Evolutionary conservation across 441 rosid species (phyloP).

Genomic region (Lepidium campestre): DNA sequence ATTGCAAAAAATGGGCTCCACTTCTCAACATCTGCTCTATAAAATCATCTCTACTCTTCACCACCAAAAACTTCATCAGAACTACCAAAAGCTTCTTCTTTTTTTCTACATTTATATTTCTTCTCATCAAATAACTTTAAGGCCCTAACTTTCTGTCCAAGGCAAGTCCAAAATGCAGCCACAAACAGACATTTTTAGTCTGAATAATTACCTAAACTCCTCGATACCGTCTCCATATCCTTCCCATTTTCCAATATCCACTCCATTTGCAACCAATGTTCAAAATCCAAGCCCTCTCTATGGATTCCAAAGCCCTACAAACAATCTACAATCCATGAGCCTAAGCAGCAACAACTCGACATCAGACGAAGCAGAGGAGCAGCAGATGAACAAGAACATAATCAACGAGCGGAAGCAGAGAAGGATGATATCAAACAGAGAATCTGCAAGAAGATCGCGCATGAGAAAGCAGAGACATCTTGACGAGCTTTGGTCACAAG

Average conservation of each 20-base stretch:
- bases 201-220: constrained; percentile 31
- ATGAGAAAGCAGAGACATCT: constrained; percentile 68
- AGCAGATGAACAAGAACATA: constrained; percentile 33
- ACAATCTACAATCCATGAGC: constrained; percentile 40
- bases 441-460: constrained; percentile 64
- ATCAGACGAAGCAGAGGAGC: constrained; percentile 80
- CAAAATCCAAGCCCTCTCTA: constrained; percentile 26
- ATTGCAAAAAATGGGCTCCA: constrained; percentile 39
- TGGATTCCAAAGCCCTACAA: constrained; percentile 34
- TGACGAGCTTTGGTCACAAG: constrained; percentile 67
- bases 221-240: constrained; percentile 33
- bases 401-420: constrained; percentile 58
- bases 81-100: background rate
- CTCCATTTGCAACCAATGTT: constrained; percentile 32
- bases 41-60: constrained; percentile 36
- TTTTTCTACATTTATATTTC: constrained; percentile 4
- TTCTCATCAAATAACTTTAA: background rate
- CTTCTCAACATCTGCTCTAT: constrained; percentile 40
- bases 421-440: constrained; percentile 67
- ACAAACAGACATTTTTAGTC: constrained; percentile 22
- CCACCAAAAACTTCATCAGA: constrained; percentile 19
- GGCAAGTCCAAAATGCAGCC: constrained; percentile 49
- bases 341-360: constrained; percentile 72
- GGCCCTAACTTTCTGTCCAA: constrained; percentile 25
- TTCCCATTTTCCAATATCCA: constrained; percentile 29